Conservation (phyloP, 108 stramenopile genomes). For the Nitzschia inconspicua region DNA sequence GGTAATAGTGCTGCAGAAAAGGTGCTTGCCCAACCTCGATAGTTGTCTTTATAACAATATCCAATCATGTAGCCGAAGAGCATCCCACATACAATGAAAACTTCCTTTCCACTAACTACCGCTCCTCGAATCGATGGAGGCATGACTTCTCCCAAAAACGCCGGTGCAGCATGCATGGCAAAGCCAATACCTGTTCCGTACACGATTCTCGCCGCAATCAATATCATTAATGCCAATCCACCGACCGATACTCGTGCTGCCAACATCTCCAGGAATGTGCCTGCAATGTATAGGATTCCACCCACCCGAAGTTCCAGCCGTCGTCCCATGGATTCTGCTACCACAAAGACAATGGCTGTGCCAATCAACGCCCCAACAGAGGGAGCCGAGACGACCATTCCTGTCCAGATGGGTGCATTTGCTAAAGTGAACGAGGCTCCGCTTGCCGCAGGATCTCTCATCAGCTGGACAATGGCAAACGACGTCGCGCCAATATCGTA, state of each 20-base stretch:
- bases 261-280: slow-evolving; percentile 19
- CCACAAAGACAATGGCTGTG: slow-evolving; percentile 2
- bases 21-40: slow-evolving; percentile 5
- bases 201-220: slow-evolving; percentile 37
- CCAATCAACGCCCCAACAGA: slow-evolving; percentile 50
- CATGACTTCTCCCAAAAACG: slow-evolving; percentile 63
- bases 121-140: slow-evolving; percentile 46
- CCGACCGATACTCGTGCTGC: not conserved
- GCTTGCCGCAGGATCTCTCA: not conserved
- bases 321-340: slow-evolving; percentile 36
- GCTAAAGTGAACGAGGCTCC: not conserved
- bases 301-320: slow-evolving; percentile 41
- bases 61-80: slow-evolving; percentile 50
- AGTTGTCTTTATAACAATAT: not conserved
- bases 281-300: slow-evolving; percentile 38
- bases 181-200: slow-evolving; percentile 63
- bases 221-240: slow-evolving; percentile 25
- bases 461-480: slow-evolving; percentile 36
- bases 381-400: slow-evolving; percentile 42
- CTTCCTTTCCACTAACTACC: slow-evolving; percentile 63
- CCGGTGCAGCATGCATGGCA: slow-evolving; percentile 55
- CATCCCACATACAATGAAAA: slow-evolving; percentile 65
- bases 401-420: slow-evolving; percentile 28
- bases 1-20: slow-evolving; percentile 15
- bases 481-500: slow-evolving; percentile 61